These are phyloP conservation scores for Candida cerambycidarum DNA, from an alignment of 805 yeast genomes.

Conservation along the genomic window DNA sequence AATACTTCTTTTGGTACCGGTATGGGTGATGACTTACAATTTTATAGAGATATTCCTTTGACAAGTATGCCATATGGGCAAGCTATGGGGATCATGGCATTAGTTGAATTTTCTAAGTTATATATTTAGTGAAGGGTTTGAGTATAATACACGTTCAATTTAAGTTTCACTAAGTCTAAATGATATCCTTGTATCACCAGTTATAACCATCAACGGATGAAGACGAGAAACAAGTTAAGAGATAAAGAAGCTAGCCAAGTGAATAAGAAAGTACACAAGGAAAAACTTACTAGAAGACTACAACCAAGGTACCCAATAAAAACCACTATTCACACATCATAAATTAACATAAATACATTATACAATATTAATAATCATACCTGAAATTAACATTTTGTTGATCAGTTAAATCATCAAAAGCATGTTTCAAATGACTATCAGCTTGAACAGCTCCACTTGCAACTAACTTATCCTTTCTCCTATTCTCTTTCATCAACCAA, in stretches of 20 bases:
- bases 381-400: constrained; percentile 57
- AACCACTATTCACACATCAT: too few species aligned
- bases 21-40: constrained; percentile 32
- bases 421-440: constrained; percentile 31
- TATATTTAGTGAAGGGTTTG: constrained; percentile 18
- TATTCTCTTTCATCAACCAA: constrained; percentile 50
- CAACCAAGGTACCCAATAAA: too few species aligned
- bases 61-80: constrained; percentile 38
- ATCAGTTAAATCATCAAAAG: constrained; percentile 60
- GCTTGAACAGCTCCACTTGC: constrained; percentile 17
- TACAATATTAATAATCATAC: constrained; percentile 40
- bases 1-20: constrained; percentile 39
- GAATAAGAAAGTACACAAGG: too few species aligned
- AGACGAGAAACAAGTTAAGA: too few species aligned
- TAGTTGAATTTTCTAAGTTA: constrained; percentile 26
- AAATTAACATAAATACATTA: neutral
- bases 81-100: constrained; percentile 39
- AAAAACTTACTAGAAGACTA: too few species aligned
- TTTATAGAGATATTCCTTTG: constrained; percentile 33
- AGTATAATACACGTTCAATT: too few species aligned
- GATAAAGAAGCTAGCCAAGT: too few species aligned
- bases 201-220: too few species aligned
- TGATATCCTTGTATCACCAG: too few species aligned
- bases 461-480: constrained; percentile 42
- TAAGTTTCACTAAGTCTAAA: too few species aligned